Evolutionary conservation across 805 yeast genomes (phyloP).

Genomic region (Hanseniaspora vineae): DNA sequence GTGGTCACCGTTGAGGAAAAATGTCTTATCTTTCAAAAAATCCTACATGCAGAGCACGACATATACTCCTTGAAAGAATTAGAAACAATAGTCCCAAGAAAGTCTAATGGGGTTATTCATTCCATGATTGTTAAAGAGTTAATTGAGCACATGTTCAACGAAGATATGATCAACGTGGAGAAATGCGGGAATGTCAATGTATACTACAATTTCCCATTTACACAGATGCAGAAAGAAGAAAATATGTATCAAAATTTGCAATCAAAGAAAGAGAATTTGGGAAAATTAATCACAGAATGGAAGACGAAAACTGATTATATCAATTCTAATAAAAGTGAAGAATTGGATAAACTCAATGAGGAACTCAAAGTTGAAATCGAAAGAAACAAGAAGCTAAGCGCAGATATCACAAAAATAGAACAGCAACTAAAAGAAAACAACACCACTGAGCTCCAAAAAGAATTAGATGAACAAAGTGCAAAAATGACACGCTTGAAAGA

Average conservation of each 20-base stretch:
- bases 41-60: conserved; percentile 28
- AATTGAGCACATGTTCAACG: conserved; percentile 34
- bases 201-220: conserved; percentile 33
- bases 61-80: conserved; percentile 39
- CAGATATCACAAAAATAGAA: neutral
- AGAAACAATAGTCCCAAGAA: conserved; percentile 33
- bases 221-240: conserved; percentile 8
- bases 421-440: neutral
- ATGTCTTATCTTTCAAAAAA: conserved; percentile 23
- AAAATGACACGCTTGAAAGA: neutral
- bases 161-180: conserved; percentile 34
- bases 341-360: neutral
- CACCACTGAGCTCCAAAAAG: neutral
- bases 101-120: conserved; percentile 30
- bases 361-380: too few species aligned
- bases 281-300: conserved; percentile 1
- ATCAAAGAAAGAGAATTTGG: neutral
- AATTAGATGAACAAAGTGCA: neutral
- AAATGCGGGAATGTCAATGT: conserved; percentile 43
- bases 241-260: conserved; percentile 6
- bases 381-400: conserved; percentile 4
- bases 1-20: conserved; percentile 29
- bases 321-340: conserved; percentile 6
- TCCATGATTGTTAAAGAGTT: conserved; percentile 43
- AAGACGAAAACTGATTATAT: conserved; percentile 3